These are phyloP conservation scores for Heterobasidion irregulare DNA, from an alignment of 1,284 basidiomycete species.

Conservation along the genomic window DNA sequence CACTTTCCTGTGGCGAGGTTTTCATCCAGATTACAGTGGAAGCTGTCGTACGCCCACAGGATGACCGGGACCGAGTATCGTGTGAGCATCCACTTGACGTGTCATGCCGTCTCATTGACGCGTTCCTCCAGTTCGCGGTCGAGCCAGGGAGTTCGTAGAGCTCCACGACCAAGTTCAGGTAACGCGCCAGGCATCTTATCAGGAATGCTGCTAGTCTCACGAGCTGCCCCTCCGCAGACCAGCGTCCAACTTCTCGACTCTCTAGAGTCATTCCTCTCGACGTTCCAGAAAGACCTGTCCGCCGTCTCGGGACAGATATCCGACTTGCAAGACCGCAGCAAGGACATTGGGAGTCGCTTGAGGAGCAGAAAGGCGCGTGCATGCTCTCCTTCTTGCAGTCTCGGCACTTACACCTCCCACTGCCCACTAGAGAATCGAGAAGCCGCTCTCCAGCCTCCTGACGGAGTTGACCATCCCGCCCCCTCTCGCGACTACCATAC, in stretches of 20 bases:
- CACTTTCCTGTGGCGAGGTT: not conserved
- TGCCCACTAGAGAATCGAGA: constrained; percentile 80
- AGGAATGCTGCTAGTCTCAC: not conserved
- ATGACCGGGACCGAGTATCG: constrained; percentile 2
- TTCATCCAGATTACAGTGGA: not conserved
- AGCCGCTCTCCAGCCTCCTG: constrained; percentile 76
- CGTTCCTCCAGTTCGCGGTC: constrained; percentile 6
- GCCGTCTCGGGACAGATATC: constrained; percentile 94
- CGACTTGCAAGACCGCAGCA: constrained; percentile 84
- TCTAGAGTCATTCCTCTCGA: constrained; percentile 85
- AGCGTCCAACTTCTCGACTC: constrained; percentile 76
- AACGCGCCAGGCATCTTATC: constrained; percentile 1
- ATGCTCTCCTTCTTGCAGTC: not conserved
- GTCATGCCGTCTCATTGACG: not conserved
- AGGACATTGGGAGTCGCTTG: constrained; percentile 82
- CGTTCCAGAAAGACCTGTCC: constrained; percentile 90
- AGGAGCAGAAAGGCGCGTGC: constrained; percentile 70
- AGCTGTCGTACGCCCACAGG: not conserved
- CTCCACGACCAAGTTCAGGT: constrained; percentile 78
- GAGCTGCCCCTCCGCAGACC: constrained; percentile 34
- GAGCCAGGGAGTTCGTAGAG: constrained; percentile 69
- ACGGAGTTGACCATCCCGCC: constrained; percentile 82
- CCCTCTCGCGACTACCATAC: constrained; percentile 65
- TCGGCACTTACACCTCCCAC: not conserved
- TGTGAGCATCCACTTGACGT: constrained; percentile 2